phyloP scores from a whole-genome alignment of 2,329 filamentous ascomycete species.

The Colletotrichum sp. region DNA sequence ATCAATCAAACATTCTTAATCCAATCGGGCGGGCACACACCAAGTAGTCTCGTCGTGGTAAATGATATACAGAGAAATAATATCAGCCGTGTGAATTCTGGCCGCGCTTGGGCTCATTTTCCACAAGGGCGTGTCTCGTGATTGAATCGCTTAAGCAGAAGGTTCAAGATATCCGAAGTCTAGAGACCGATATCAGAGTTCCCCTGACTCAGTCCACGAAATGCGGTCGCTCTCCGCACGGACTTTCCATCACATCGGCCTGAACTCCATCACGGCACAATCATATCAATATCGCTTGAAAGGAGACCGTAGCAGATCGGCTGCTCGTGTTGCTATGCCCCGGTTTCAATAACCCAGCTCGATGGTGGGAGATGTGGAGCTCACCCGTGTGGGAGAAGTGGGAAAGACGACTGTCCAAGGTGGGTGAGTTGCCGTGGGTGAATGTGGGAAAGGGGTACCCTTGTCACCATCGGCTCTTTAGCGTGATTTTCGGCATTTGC shows the following conservation, averaged over 20 bases:
- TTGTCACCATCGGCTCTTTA: not conserved
- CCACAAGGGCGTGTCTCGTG: not conserved
- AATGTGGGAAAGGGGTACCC: not conserved
- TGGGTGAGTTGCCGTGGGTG: not conserved
- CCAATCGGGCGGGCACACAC: fast-evolving
- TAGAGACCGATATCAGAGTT: not conserved
- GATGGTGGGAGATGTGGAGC: not conserved
- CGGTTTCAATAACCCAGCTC: not conserved
- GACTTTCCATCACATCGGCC: not conserved
- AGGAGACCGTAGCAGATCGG: not conserved
- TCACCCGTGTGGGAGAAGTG: not conserved
- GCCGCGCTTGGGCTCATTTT: not conserved
- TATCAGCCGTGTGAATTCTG: not conserved
- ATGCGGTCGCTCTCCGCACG: not conserved
- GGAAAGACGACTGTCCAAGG: not conserved
- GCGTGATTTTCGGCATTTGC: not conserved
- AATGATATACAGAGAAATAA: not conserved
- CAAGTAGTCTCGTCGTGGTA: fast-evolving
- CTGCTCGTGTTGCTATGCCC: not conserved
- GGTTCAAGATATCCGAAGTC: not conserved
- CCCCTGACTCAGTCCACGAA: not conserved
- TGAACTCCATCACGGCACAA: not conserved
- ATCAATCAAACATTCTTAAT: fast-evolving
- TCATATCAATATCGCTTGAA: not conserved
- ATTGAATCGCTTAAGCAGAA: not conserved